These are phyloP conservation scores for Hortaea sp. DNA, from an alignment of 2,329 filamentous ascomycete genomes.

Conservation along the genomic window DNA sequence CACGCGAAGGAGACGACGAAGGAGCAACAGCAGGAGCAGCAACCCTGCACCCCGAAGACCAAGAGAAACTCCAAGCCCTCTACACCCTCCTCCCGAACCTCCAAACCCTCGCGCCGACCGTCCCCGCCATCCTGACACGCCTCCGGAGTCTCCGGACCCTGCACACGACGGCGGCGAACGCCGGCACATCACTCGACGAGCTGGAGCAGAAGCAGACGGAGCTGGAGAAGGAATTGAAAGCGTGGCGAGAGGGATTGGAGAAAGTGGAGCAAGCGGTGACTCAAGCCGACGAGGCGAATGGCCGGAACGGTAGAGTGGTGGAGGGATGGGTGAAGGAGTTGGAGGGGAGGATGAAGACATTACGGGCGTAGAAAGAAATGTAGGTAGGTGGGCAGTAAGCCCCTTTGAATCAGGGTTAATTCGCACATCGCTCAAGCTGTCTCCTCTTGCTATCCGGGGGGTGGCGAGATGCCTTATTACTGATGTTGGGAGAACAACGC, in stretches of 20 bases:
- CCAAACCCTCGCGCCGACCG: slow-evolving; percentile 70
- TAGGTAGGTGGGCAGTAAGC: too few species aligned
- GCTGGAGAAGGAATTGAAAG: slow-evolving; percentile 71
- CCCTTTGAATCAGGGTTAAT: too few species aligned
- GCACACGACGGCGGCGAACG: slow-evolving; percentile 76
- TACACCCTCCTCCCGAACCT: slow-evolving; percentile 85
- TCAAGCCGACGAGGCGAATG: slow-evolving; percentile 59
- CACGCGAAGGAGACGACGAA: slow-evolving; percentile 23
- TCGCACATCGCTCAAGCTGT: too few species aligned
- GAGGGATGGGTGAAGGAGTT: slow-evolving; percentile 82
- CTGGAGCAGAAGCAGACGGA: slow-evolving; percentile 73
- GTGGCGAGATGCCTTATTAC: too few species aligned
- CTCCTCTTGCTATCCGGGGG: too few species aligned
- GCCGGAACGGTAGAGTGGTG: slow-evolving; percentile 72
- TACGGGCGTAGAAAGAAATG: slow-evolving; percentile 3
- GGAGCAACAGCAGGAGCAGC: slow-evolving; percentile 15
- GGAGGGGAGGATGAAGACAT: slow-evolving; percentile 59
- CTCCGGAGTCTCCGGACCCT: slow-evolving; percentile 73
- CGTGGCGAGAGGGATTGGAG: slow-evolving; percentile 73
- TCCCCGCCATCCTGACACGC: slow-evolving; percentile 77
- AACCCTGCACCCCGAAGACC: slow-evolving; percentile 51
- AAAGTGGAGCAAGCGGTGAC: slow-evolving; percentile 68
- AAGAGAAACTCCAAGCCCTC: slow-evolving; percentile 79
- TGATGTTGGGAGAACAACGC: too few species aligned
- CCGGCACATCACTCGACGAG: slow-evolving; percentile 64